Base-by-base conservation (phyloP, 1,284 basidiomycete species). In the Puccinia coronata region DNA sequence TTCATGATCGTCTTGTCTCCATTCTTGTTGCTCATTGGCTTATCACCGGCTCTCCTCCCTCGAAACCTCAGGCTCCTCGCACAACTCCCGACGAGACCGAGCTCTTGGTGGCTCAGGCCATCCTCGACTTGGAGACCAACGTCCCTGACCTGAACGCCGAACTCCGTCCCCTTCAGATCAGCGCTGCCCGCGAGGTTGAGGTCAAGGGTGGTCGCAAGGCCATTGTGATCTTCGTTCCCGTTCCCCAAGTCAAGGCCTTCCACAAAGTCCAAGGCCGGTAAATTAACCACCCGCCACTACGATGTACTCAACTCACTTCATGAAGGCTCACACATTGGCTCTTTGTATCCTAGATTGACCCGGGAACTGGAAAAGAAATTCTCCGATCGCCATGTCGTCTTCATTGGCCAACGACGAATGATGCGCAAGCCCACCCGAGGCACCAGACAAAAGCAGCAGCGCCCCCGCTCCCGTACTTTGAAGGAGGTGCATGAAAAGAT, bases 301-400 rank as follows among this genome's bases (percentile, higher is more conserved):
- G 34, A 77, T 41, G 18, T 55, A 65, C 72, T 61, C 28, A 28
- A 39, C 25, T 36, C 20, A 18, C 4, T 53, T 3, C 5, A 2
- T 34, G 28, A 18, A 61, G 57, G 57, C 57, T 61, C 28, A 61
- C n/a, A n/a, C 59, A 43, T 49, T 34, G 53, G 25, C 51, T 55
- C 16, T n/a, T 16, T 25, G 14, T n/a, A 9, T 57, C 76, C 28
- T 87, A 98, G 96, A 88, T 92, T 99, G 87, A 98, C 95, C 84
- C 92, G 96, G 83, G 96, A 99, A 88, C 91, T 99, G 86, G 97
- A 99, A 91, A 99, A 99, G 92, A 99, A 99, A 89, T 98, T 99
- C 89, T 95, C 96, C 77, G 95, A 97, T 88, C 92, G 95, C 86
- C 96, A 98, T 89, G 94, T 99, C 87, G 93, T 99, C 83, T 99